These are phyloP conservation scores for Picea sitchensis DNA, from an alignment of 75 land plant species.

Conservation along the genomic window DNA sequence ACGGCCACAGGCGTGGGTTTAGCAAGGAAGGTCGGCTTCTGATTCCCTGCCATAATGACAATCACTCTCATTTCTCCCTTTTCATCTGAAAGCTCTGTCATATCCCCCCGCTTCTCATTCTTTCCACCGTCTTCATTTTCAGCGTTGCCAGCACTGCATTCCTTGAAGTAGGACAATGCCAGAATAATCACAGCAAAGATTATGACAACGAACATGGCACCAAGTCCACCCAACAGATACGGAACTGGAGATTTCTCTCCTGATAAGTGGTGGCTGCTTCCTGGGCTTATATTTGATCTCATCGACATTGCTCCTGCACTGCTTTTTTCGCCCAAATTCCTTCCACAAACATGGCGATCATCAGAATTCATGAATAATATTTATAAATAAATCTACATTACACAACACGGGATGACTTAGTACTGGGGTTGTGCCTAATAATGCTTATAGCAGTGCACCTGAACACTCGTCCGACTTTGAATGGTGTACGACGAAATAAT, in stretches of 20 bases:
- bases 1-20: neutral
- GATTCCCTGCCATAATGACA: constrained; percentile 19
- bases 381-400: no score
- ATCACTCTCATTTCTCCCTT: neutral
- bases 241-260: constrained; percentile 11
- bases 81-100: neutral
- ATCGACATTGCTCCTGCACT: no score
- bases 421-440: no score
- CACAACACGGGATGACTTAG: no score
- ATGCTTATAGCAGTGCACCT: no score
- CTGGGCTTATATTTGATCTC: neutral
- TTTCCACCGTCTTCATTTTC: neutral
- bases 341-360: no score
- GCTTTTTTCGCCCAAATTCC: no score
- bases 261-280: neutral
- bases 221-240: constrained; percentile 11
- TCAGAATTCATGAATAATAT: no score
- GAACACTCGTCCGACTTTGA: no score
- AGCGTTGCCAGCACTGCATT: neutral
- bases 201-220: constrained; percentile 11
- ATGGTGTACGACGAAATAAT: no score
- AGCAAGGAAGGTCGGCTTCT: constrained; percentile 16
- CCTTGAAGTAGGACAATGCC: constrained; percentile 12
- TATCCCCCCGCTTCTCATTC: neutral
- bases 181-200: constrained; percentile 5